A percentile compares a stretch with the other conserved stretches of the same genome.
Conservation (phyloP, 192 early-diverging fungal species). For the Allomyces javanicus region DNA sequence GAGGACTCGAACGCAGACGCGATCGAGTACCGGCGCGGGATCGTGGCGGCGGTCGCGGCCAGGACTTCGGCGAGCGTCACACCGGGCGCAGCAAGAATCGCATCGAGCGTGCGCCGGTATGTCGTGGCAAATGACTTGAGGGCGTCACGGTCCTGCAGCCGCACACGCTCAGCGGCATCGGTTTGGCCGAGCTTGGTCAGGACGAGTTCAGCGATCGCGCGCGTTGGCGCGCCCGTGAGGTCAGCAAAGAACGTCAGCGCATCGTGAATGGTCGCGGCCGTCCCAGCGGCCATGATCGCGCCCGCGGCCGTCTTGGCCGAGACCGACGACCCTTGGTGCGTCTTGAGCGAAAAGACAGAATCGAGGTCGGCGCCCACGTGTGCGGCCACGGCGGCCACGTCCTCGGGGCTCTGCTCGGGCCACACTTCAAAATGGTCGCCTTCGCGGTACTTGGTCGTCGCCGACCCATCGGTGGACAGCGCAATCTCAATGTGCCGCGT, state of each 20-base stretch:
- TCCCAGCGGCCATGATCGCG: not conserved
- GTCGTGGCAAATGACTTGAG: not conserved
- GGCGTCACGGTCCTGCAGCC: not conserved
- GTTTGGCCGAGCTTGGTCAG: not conserved
- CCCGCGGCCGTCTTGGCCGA: not conserved
- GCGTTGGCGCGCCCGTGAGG: constrained; percentile 1
- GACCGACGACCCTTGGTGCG: not conserved
- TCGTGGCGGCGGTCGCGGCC: not conserved
- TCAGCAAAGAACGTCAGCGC: constrained; percentile 26
- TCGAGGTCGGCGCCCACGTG: constrained; percentile 2
- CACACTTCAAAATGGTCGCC: constrained; percentile 6
- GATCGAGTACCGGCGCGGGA: constrained; percentile 16
- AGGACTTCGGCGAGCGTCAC: not conserved
- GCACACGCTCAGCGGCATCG: not conserved
- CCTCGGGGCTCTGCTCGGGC: constrained; percentile 1
- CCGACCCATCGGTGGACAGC: not conserved
- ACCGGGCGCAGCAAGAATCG: not conserved
- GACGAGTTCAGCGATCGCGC: not conserved
- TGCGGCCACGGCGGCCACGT: not conserved
- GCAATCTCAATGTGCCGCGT: not conserved
- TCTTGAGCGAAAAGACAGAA: not conserved
- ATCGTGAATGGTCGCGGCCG: constrained; percentile 24
- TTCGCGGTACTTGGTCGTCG: not conserved
- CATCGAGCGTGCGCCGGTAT: not conserved
- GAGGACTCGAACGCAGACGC: constrained; percentile 4